Evolutionary conservation across 2,329 filamentous ascomycete species (phyloP).

Genomic region (Rhynchosporium graminicola): DNA sequence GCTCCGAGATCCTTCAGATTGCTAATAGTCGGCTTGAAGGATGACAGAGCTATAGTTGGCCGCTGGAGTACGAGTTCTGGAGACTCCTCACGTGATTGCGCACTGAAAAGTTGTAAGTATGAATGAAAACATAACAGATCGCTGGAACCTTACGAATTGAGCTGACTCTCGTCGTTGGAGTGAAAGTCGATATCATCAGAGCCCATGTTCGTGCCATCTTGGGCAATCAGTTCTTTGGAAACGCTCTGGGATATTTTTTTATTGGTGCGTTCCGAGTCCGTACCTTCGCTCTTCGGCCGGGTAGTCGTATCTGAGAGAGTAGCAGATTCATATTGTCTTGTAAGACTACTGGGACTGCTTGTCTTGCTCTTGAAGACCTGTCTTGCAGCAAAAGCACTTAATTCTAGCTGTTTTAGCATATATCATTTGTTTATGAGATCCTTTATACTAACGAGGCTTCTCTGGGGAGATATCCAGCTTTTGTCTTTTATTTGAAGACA

Average conservation of each 20-base stretch:
- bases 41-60: slow-evolving; percentile 45
- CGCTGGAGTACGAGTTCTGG: slow-evolving; percentile 27
- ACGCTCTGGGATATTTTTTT: neutral
- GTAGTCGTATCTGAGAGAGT: neutral
- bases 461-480: slow-evolving; percentile 45
- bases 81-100: slow-evolving; percentile 32
- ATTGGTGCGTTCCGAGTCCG: neutral
- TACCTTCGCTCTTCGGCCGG: neutral
- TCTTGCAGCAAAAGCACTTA: slow-evolving; percentile 40
- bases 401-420: slow-evolving; percentile 31
- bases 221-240: neutral
- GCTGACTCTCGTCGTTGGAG: slow-evolving; percentile 15
- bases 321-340: neutral
- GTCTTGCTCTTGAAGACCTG: slow-evolving; percentile 28
- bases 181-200: neutral
- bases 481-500: slow-evolving; percentile 45
- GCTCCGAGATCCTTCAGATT: slow-evolving; percentile 46
- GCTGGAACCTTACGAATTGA: slow-evolving; percentile 22
- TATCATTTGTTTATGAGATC: neutral
- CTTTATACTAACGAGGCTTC: slow-evolving; percentile 41
- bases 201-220: neutral
- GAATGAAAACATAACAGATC: neutral
- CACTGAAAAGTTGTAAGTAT: slow-evolving; percentile 35
- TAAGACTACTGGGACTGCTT: slow-evolving; percentile 8
- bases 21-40: slow-evolving; percentile 49